Percentiles rank a stretch among this genome's conserved stretches.
These are phyloP conservation scores for Lodderomyces jiufengensis DNA, from an alignment of 1,139 yeast species.

Conservation along the genomic window DNA sequence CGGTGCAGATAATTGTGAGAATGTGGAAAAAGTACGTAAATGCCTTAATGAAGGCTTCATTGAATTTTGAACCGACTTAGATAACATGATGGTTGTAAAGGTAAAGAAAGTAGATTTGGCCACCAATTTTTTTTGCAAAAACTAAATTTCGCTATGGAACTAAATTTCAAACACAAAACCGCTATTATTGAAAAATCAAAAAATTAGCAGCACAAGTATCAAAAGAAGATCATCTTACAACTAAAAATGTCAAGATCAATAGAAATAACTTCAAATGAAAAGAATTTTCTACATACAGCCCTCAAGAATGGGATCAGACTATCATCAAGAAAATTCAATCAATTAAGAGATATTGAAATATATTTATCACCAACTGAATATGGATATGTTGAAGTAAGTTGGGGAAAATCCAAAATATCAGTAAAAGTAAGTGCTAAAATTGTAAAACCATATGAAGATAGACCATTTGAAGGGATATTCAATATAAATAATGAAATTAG, in stretches of 20 bases:
- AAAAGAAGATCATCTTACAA: neutral
- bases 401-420: constrained; percentile 74
- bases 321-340: constrained; percentile 55
- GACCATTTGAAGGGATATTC: constrained; percentile 92
- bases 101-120: constrained; percentile 1
- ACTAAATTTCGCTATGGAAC: too few species aligned
- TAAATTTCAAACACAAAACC: too few species aligned
- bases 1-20: constrained; percentile 2
- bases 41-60: neutral
- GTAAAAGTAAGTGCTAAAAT: constrained; percentile 79
- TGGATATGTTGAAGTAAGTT: constrained; percentile 74
- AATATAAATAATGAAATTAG: constrained; percentile 80
- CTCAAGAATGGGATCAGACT: constrained; percentile 60
- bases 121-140: neutral
- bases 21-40: constrained; percentile 1
- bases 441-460: constrained; percentile 79
- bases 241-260: constrained; percentile 56
- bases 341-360: constrained; percentile 63
- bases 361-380: constrained; percentile 59
- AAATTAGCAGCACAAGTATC: too few species aligned
- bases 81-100: constrained; percentile 1
- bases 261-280: constrained; percentile 66
- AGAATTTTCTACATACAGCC: constrained; percentile 56
- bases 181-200: too few species aligned
- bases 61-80: neutral